Evolutionary conservation across 768 basidiomycete genomes (phyloP), one percentile per base, ranked within the genome.

Genomic region (Mycena filopes): DNA sequence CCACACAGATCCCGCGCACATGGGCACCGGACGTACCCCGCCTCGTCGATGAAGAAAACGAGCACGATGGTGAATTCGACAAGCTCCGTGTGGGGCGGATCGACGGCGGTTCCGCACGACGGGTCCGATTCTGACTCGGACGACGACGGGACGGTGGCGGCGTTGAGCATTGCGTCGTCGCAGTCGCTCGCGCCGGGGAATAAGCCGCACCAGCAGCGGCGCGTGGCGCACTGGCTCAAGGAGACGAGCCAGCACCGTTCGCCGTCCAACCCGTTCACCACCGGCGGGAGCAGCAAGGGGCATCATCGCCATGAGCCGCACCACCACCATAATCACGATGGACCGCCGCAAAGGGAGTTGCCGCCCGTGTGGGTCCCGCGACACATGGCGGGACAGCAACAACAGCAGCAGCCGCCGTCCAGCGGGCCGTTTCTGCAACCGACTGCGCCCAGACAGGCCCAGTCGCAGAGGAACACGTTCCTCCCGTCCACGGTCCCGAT

Each of bases 111-210:
- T 23, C 4, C 20, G 26, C 13, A 13, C 43, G 55, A 57, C 18
- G 13, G 18, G 28, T 31, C 28, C 10, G 49, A 51, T 13, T 21
- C 23, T 26, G 49, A 51, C 25, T 29, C 45, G 9, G 31, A 45
- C 21, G 33, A 42, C 38, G 46, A 46, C 43, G 55, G 18, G 29
- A 31, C 55, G 12, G 28, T 46, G 12, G 41, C 53, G 23, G 41
- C 53, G 16, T 40, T 38, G 38, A 57, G 55, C 55, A 57, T 57
- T 43, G 55, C 55, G 46, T 57, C 55, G 6, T 57, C 55, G 46
- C 28, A 47, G 9, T 57, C 55, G 9, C 55, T 42, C 41, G 55
- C 43, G 5, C 55, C 55, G 29, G 55, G 55, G 4, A 57, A 57
- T 21, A 47, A 46, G 16, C 43, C 45, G 16, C 45, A 33, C 42